Evolutionary conservation across 2,329 filamentous ascomycete genomes (phyloP).

Genomic region (Claviceps quebecensis): DNA sequence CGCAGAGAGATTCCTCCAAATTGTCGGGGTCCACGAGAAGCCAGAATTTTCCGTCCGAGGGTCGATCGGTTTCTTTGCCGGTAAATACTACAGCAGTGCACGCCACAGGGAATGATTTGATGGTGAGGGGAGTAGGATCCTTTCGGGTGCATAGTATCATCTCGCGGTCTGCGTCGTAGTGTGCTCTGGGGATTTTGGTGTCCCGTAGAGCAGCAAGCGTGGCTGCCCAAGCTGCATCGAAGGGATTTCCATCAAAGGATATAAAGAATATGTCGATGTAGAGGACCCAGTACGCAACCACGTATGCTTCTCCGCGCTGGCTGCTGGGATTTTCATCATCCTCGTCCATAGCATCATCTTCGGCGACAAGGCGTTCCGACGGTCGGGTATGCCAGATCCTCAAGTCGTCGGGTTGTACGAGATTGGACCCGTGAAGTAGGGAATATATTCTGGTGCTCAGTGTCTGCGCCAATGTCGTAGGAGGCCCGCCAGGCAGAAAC

Average conservation of each 20-base stretch:
- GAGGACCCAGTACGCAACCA: conserved; percentile 86
- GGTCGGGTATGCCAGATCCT: conserved; percentile 54
- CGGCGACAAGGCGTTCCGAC: conserved; percentile 31
- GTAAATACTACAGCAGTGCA: conserved; percentile 69
- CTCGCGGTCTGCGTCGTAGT: conserved; percentile 74
- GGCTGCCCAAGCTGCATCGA: conserved; percentile 82
- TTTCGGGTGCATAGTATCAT: conserved; percentile 58
- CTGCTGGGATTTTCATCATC: conserved; percentile 18
- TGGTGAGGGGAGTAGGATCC: conserved; percentile 38
- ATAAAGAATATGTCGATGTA: conserved; percentile 95
- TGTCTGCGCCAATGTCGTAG: conserved; percentile 66
- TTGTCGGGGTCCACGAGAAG: conserved; percentile 77
- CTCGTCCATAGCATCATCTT: conserved; percentile 27
- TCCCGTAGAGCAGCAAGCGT: conserved; percentile 67
- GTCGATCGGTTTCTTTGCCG: conserved; percentile 39
- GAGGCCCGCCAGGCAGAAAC: conserved; percentile 73
- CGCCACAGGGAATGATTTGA: conserved; percentile 58
- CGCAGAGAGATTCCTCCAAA: conserved; percentile 74
- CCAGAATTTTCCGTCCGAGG: conserved; percentile 45
- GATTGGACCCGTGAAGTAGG: conserved; percentile 54
- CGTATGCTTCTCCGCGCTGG: conserved; percentile 22
- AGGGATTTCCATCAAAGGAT: conserved; percentile 79
- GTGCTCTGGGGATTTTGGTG: conserved; percentile 62
- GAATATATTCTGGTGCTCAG: conserved; percentile 68
- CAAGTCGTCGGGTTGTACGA: conserved; percentile 55